phyloP scores from a whole-genome alignment of 176 grass and related monocot genomes.

The Ensete ventricosum region DNA sequence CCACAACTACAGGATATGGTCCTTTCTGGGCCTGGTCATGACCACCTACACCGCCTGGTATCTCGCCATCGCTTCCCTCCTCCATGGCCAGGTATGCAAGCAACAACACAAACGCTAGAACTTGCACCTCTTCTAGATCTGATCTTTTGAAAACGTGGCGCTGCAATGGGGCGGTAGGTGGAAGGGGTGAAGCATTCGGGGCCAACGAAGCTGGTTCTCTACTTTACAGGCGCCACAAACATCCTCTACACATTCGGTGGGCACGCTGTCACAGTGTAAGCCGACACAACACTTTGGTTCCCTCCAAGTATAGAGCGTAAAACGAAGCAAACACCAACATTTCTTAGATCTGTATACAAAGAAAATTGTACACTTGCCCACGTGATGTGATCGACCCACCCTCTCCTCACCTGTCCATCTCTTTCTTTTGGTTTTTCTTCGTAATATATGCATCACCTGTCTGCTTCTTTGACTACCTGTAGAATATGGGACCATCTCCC shows the following conservation, averaged over 20 bases:
- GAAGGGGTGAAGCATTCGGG: conserved; percentile 36
- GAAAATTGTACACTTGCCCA: background rate
- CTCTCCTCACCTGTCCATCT: background rate
- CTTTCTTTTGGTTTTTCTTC: conserved; percentile 17
- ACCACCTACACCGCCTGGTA: conserved; percentile 49
- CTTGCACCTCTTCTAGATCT: background rate
- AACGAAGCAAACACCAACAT: background rate
- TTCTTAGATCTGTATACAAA: background rate
- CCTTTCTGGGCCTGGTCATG: conserved; percentile 37
- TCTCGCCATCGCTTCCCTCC: conserved; percentile 29
- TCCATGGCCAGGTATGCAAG: conserved; percentile 40
- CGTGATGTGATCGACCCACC: background rate
- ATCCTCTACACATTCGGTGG: conserved; percentile 46
- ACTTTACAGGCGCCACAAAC: conserved; percentile 44
- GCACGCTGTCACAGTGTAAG: conserved; percentile 51
- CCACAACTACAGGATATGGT: conserved; percentile 50
- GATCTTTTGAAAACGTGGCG: background rate
- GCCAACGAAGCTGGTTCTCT: conserved; percentile 33
- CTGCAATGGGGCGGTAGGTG: conserved; percentile 20
- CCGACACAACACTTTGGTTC: background rate
- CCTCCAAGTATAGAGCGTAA: background rate
- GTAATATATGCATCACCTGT: background rate
- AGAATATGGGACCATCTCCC: background rate
- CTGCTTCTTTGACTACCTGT: background rate
- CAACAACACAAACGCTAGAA: background rate